These are phyloP conservation scores for Aspergillus piperis DNA, from an alignment of 2,329 filamentous ascomycete genomes.

Conservation along the genomic window DNA sequence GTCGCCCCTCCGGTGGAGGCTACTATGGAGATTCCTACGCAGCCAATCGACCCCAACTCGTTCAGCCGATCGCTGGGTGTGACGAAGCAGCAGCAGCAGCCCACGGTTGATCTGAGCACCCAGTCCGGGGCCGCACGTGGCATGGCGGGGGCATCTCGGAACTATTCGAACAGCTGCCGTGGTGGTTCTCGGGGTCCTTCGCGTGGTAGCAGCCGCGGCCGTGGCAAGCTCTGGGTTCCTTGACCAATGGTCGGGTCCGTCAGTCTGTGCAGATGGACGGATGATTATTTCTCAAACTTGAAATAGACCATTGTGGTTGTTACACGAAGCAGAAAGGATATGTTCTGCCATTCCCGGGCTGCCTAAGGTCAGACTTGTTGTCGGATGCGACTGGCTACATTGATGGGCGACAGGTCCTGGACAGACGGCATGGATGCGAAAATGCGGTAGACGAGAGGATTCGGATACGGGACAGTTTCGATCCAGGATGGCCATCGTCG, in stretches of 20 bases:
- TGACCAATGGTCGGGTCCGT: slow-evolving; percentile 31
- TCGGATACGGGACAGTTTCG: slow-evolving; percentile 21
- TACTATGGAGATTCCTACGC: slow-evolving; percentile 46
- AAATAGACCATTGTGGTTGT: slow-evolving; percentile 25
- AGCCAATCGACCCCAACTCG: slow-evolving; percentile 52
- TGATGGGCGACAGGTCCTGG: slow-evolving; percentile 21
- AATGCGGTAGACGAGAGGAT: slow-evolving; percentile 17
- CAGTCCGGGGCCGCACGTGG: slow-evolving; percentile 39
- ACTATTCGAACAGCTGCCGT: slow-evolving; percentile 34
- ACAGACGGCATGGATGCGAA: slow-evolving; percentile 19
- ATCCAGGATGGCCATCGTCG: slow-evolving; percentile 14
- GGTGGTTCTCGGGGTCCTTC: slow-evolving; percentile 37
- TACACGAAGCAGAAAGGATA: slow-evolving; percentile 20
- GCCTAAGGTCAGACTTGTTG: slow-evolving; percentile 20
- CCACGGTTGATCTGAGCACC: slow-evolving; percentile 34
- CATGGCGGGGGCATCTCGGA: slow-evolving; percentile 36
- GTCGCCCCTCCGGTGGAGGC: slow-evolving; percentile 29
- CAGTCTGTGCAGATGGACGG: slow-evolving; percentile 20
- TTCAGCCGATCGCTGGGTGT: slow-evolving; percentile 46
- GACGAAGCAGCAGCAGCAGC: slow-evolving; percentile 26
- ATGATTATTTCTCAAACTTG: slow-evolving; percentile 23
- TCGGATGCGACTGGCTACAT: slow-evolving; percentile 20
- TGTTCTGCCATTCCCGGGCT: slow-evolving; percentile 21
- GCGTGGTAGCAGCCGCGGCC: slow-evolving; percentile 41
- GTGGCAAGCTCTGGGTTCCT: slow-evolving; percentile 50